Base-by-base conservation (phyloP, 176 grass and related monocot genomes). In the Lolium rigidum region DNA sequence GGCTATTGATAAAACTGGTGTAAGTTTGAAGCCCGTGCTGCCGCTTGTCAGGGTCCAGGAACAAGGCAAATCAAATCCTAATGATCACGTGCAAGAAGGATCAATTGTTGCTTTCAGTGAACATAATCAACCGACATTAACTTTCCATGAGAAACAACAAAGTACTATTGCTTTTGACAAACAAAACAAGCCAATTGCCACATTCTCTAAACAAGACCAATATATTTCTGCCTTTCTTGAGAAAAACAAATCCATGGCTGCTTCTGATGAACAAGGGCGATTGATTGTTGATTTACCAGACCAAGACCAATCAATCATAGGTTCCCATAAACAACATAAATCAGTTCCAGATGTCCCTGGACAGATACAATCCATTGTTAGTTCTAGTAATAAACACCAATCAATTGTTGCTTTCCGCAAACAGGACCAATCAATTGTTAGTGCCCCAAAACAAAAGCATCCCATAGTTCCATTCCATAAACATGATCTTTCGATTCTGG, bases 331-430 rank as follows among this genome's bases (percentile, higher is more conserved):
- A 52, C 74, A 88, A 39, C 54, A 62, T 25, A 68, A 84, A 28
- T 72, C 74, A 72, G 41, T 72, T 79, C 43, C 18, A 62, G 52
- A 76, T 79, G 4, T 88, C 54, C 73, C 73, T 52, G 31, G 52
- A n/a, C 75, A 78, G 22, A 71, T 15, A 18, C 80, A 71, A 26
- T 62, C 81, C 64, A 72, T 84, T 71, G 55, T 84, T 70, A 9
- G 9, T 83, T 52, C 76, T 35, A 88, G 14, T 70, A 79, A 70
- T 60, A 63, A 77, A 39, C 41, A 82, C 12, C 61, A 69, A 6
- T 77, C 83, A 62, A 61, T 86, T 81, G 70, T 86, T 86, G 51
- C 78, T 60, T 77, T 82, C 20, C 26, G 3, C 31, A 82, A 90
- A 82, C 51, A 86, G 20, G 17, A 82, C 0, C 63, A 35, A 9